Evolutionary conservation across 2,329 filamentous ascomycete genomes (phyloP), one percentile per base, ranked within the genome.

Genomic region (Juglanconis sp.): DNA sequence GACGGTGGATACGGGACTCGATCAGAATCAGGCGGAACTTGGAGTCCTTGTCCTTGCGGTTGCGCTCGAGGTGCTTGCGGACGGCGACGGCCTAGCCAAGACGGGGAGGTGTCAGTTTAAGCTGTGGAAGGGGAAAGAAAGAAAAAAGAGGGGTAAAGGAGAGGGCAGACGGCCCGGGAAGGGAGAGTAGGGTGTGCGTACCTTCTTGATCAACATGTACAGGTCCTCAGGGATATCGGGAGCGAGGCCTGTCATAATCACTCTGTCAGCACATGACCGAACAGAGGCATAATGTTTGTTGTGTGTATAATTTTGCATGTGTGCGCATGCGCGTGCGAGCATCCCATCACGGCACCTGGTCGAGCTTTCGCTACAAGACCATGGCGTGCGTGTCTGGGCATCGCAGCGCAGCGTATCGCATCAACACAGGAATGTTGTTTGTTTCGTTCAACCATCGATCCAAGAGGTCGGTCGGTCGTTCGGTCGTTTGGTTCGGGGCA

Each of bases 131-230:
- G 15, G 48, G 55, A 48, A 59, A 9, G 15, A 13, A 7, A 13
- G 4, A 32, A 13, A 5, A 17, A 48, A 40, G 8, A 57, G 2
- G 35, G 3, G 52, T 3, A 13, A 6, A 4, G 5, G 10, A 11
- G 5, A 11, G 30, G 35, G 35, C 10, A 53, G 8, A 8, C n/a
- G 2, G 13, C 5, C 5, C n/a, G 30, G 6, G 24, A 24, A 24
- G 24, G 24, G 24, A 24, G 10, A 58, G 53, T 73, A 64, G n/a
- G 17, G 17, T 31, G 42, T 44, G 52, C 61, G 47, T 77, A 96
- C 94, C 92, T 99, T 99, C 91, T 97, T 97, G 91, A 98, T 98
- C 80, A 98, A 86, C 91, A 96, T 96, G 90, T 98, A 99, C 71
- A 98, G 90, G 82, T 99, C 95, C 88, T 99, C 95, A 77, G 96